These are phyloP conservation scores for Cystobasidium onofrii DNA, from an alignment of 768 basidiomycete species.

Conservation along the genomic window DNA sequence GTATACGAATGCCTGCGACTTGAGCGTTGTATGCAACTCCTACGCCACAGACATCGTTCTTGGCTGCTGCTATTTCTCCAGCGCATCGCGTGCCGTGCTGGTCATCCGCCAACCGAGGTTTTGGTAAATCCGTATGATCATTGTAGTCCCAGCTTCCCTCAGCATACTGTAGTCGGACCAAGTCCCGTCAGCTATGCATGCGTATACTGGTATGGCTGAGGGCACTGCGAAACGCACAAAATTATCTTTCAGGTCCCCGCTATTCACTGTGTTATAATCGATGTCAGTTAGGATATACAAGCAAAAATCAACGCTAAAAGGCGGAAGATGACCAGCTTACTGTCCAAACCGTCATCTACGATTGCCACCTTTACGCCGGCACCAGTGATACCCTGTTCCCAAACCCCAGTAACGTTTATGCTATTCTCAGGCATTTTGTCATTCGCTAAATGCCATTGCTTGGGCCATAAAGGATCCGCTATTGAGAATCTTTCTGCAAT, in stretches of 20 bases:
- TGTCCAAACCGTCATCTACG: conserved; percentile 92
- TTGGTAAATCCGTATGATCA: conserved; percentile 77
- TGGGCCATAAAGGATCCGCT: conserved; percentile 67
- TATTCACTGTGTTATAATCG: conserved; percentile 47
- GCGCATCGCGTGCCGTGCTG: conserved; percentile 97
- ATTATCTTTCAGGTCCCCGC: conserved; percentile 76
- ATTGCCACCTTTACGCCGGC: conserved; percentile 76
- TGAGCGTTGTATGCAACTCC: conserved; percentile 87
- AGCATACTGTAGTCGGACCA: not conserved
- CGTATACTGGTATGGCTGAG: not conserved
- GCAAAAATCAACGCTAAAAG: no score
- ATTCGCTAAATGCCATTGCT: conserved; percentile 95
- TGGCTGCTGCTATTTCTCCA: conserved; percentile 85
- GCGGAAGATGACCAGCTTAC: conserved; percentile 42
- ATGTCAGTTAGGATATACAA: not conserved
- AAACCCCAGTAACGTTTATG: conserved; percentile 87
- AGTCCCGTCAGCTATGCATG: not conserved
- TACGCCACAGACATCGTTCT: conserved; percentile 86
- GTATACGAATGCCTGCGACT: conserved; percentile 87
- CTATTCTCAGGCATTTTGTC: conserved; percentile 60
- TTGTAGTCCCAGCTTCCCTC: conserved; percentile 62
- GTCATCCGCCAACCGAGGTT: conserved; percentile 78
- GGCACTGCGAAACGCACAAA: conserved; percentile 61
- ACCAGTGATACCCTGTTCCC: conserved; percentile 85
- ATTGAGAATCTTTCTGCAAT: conserved; percentile 61